Percentiles rank a stretch among this genome's conserved stretches.
phyloP scores from a whole-genome alignment of 2,329 filamentous ascomycete genomes.

The Diaporthe eres region DNA sequence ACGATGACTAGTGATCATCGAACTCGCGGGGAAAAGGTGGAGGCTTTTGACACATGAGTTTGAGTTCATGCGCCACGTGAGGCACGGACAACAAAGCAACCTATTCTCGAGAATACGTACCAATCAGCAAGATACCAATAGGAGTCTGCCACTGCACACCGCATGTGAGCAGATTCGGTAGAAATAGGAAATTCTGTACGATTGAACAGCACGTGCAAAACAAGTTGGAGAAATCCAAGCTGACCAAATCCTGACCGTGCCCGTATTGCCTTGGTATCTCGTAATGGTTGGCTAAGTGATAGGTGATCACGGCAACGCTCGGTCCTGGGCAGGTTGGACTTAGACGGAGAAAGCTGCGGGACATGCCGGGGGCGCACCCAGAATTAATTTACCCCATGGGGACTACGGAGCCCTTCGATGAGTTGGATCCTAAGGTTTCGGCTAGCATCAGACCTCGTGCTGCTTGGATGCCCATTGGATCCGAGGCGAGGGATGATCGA shows the following conservation, averaged over 20 bases:
- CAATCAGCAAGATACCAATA: constrained; percentile 21
- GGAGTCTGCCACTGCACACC: not conserved
- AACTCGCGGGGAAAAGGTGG: not conserved
- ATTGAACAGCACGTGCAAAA: not conserved
- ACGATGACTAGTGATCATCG: constrained; percentile 24
- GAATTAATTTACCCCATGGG: constrained; percentile 31
- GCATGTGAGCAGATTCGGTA: not conserved
- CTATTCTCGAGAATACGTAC: no score
- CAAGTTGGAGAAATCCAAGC: not conserved
- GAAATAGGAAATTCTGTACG: not conserved
- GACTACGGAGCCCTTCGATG: constrained; percentile 2
- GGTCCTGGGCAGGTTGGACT: constrained; percentile 9
- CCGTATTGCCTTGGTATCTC: not conserved
- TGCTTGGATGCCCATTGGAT: constrained; percentile 5
- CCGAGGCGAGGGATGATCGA: not conserved
- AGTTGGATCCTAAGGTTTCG: constrained; percentile 28
- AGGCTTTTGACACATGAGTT: not conserved
- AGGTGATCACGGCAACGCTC: constrained; percentile 1
- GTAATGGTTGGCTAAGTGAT: constrained; percentile 11
- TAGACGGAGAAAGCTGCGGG: constrained; percentile 7
- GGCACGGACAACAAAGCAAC: not conserved
- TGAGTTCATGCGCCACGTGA: not conserved
- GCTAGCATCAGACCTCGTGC: constrained; percentile 28
- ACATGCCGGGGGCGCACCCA: constrained; percentile 3
- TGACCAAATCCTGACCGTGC: not conserved